Conservation (phyloP, 2,329 filamentous ascomycete genomes). For the Trichophyton simii region DNA sequence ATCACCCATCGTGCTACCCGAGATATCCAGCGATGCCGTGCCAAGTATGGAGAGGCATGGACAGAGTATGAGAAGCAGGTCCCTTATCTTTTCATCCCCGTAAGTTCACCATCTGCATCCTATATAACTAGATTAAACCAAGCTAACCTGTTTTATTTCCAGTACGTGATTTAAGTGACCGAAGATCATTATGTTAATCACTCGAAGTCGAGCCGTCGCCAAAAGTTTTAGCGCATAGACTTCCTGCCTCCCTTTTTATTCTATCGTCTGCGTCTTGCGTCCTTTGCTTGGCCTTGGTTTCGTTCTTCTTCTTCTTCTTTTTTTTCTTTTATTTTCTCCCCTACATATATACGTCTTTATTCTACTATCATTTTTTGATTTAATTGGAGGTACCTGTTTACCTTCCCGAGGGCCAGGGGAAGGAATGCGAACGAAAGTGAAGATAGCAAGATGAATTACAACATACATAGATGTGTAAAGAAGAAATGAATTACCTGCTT, state of each 20-base stretch:
- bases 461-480: background rate
- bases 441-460: background rate
- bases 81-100: conserved; percentile 74
- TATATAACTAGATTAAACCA: background rate
- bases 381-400: background rate
- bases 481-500: background rate
- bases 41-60: conserved; percentile 75
- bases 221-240: background rate
- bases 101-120: conserved; percentile 24
- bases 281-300: background rate
- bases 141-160: background rate
- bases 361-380: background rate
- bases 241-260: background rate
- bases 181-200: background rate
- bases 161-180: background rate
- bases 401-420: background rate
- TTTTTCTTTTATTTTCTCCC: background rate
- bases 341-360: background rate
- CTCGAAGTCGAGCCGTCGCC: background rate
- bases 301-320: too few species aligned
- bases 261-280: background rate
- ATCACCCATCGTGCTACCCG: conserved; percentile 64
- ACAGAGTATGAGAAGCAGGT: conserved; percentile 65
- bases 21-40: conserved; percentile 62
- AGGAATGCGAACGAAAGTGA: background rate